Base-by-base conservation (phyloP, 75 land plant genomes). In the Selaginella tamariscina region DNA sequence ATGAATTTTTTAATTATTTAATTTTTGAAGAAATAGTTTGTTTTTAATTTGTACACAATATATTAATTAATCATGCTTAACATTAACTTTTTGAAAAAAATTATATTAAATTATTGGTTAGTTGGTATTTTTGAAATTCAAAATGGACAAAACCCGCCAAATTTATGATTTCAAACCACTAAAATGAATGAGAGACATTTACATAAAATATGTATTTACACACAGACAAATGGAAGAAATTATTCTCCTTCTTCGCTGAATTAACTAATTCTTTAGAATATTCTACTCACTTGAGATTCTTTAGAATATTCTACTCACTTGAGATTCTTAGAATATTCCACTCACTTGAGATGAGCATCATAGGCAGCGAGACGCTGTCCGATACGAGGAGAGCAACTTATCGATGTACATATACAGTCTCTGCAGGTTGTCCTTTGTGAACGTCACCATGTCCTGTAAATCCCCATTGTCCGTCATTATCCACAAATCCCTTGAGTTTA, bases 401-500 rank as follows among this genome's bases (percentile, higher is more conserved):
- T 90, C 96, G 76, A 88, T 84, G 70, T 88, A 90, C 67, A 81
- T 57, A 70, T 84, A 90, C 0, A 90, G 77, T 44, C 96, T 72
- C 62, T 73, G 79, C 22, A 90, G 75, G 75, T 88, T 90, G 64
- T 90, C 96, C 70, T 78, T 79, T 0, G 88, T 73, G 27, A 90
- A 39, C 8, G 82, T 73, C 0, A 74, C 75, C 71, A 80, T 80
- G 66, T 90, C 96, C 1, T 85, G 76, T 13, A 88, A 73, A 32
- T 90, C 96, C 29, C 81, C 70, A 65, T 32, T 69, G 56, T 90
- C 96, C 2, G 88, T 85, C 64, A 76, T 81, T 20, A 90, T 74
- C 96, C 96, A 90, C 54, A 90, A 75, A 65, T 90, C 96, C 32
- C 82, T 73, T n/a, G 96, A 88, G 67, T 88, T 83, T 30, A 90